Evolutionary conservation across 164 flowering plant genomes (phyloP), one percentile per base, ranked within the genome.

Genomic region (Sedum album): DNA sequence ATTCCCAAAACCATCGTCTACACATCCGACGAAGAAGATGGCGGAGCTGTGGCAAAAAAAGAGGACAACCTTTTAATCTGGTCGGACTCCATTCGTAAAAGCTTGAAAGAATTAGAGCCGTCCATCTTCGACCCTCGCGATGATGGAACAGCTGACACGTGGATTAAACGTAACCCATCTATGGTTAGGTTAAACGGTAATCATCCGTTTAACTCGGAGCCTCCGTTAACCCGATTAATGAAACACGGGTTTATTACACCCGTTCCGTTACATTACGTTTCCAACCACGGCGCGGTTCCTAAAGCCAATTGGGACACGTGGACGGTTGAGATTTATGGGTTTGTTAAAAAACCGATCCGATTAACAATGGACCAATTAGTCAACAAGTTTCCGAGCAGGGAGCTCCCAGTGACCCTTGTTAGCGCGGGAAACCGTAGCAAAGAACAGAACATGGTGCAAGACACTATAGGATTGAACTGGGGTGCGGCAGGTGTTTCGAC

Each of bases 391-490:
- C 74, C 78, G 0, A 41, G 46, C 67, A 77, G 83, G 0, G 96
- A 91, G 75, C 76, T 95, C 36, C 93, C 97, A 0, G 99, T 78
- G 21, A 84, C 91, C 0, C 86, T 95, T 0, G 99, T 95, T 2
- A 91, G 99, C 76, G 97, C 99, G 5, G 99, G 99, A 0, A 95
- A 95, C 79, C 76, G 97, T 2, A 76, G 96, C 0, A 95, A 91
- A 68, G 99, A 95, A 73, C 99, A 95, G 70, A 95, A 95, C 81
- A 86, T 88, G 96, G 83, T 84, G 20, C 85, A 90, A 31, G 78
- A 92, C 66, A 87, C 92, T 1, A 82, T 90, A 28, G 99, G 99
- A 0, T 95, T 95, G 79, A 95, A 91, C 79, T 95, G 99, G 99
- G 99, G 99, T 2, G 74, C 96, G 0, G 88, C 91, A 0, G 99